Conservation (phyloP, 768 basidiomycete genomes). For the Panus rudis region DNA sequence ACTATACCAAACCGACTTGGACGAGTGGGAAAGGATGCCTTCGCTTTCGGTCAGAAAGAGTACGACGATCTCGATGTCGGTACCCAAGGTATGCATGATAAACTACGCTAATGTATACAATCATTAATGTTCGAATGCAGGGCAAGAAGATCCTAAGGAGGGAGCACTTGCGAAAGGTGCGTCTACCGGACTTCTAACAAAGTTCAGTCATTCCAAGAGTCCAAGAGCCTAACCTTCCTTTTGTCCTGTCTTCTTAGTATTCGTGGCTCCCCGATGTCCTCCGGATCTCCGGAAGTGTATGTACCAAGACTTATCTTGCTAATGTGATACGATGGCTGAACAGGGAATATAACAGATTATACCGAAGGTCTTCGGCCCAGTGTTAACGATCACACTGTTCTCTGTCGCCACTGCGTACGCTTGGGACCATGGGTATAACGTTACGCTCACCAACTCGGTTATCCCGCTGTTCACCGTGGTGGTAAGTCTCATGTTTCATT, state of each 20-base stretch:
- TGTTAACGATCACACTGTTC: conserved; percentile 77
- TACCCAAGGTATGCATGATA: too few relatives aligned
- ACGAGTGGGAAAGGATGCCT: too few relatives aligned
- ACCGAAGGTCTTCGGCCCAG: conserved; percentile 67
- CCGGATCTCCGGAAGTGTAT: conserved; percentile 74
- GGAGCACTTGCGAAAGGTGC: conserved; percentile 21
- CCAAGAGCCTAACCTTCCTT: too few relatives aligned
- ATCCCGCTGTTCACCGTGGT: conserved; percentile 87
- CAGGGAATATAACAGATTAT: conserved; percentile 51
- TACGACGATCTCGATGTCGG: not conserved
- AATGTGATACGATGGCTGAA: not conserved
- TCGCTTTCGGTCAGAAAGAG: not conserved
- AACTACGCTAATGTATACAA: too few relatives aligned
- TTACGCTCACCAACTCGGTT: conserved; percentile 75
- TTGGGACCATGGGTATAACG: conserved; percentile 45
- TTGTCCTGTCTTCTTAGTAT: too few relatives aligned
- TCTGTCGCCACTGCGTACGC: conserved; percentile 55
- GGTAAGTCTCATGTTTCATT: conserved; percentile 41
- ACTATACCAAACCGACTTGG: too few relatives aligned
- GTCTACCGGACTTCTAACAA: conserved; percentile 3
- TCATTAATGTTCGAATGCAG: not conserved
- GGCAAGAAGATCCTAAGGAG: conserved; percentile 21
- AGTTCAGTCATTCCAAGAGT: conserved; percentile 8
- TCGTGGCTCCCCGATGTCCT: conserved; percentile 89
- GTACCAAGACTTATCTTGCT: conserved; percentile 18